Base-by-base conservation (phyloP, 179 eudicot species). In the Amaranthus tricolor region DNA sequence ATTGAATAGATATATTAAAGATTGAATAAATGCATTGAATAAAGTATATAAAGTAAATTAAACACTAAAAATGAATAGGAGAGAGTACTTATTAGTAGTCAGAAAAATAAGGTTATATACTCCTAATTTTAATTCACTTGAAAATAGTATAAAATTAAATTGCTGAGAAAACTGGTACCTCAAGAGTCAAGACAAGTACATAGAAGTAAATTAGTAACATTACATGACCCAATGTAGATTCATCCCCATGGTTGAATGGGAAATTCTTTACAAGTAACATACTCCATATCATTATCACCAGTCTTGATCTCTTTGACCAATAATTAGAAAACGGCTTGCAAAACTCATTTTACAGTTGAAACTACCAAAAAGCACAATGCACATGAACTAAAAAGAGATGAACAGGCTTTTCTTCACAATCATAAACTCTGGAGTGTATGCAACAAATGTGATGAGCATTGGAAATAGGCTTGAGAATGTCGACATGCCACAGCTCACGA, bases 291-390 rank as follows among this genome's bases (percentile, higher is more conserved):
- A 31, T 31, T 31, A 52, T 50, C 59, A 72, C 71, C 59, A 52
- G 12, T 31, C 40, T 31, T 31, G 40, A 31, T 31, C 40, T 68
- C 72, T 47, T 20, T 54, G 19, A 60, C 16, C n/a, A 62, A 47
- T 54, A 65, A 68, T 62, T 48, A 58, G 71, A 43, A 79, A 50
- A 51, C 44, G 71, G 75, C 64, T 0, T 5, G 78, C 72, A 73
- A 81, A 74, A 64, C 70, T 72, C 75, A 72, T 47, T 47, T 24
- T 53, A 64, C 1, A 65, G 60, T 50, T 57, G 62, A 50, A 71
- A 79, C 63, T 52, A 58, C 56, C 19, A 64, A 65, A 49, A 50
- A 74, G 59, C 61, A 56, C 70, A 69, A 66, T 81, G 78, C 81
- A 74, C 81, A 74, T 3, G 11, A 58, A 16, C 54, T n/a, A 72